These are phyloP conservation scores for Taphrina flavorubra DNA, from an alignment of 1,139 yeast species.

Conservation along the genomic window DNA sequence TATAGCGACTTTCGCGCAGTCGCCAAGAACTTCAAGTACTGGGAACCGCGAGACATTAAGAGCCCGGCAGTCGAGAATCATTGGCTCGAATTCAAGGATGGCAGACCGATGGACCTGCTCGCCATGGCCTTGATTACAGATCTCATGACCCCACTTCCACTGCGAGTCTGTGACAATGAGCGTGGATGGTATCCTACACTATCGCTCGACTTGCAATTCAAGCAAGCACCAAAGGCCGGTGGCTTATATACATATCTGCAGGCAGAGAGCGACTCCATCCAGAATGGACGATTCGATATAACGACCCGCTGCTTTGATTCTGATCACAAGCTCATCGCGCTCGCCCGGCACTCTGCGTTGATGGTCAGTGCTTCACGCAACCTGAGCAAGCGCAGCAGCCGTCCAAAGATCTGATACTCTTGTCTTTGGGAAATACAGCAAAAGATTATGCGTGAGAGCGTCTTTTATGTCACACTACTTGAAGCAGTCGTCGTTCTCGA, in stretches of 20 bases:
- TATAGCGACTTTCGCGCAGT: slow-evolving; percentile 32
- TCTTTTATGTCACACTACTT: no score
- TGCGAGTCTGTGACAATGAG: slow-evolving; percentile 28
- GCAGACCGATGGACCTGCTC: slow-evolving; percentile 29
- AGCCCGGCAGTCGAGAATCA: slow-evolving; percentile 23
- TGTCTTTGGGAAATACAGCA: background rate
- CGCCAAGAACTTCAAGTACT: slow-evolving; percentile 34
- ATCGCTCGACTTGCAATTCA: slow-evolving; percentile 36
- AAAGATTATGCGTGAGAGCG: no score
- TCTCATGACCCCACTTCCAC: slow-evolving; percentile 38
- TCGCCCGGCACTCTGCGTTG: slow-evolving; percentile 34
- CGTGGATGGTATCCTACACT: slow-evolving; percentile 37
- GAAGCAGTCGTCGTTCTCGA: no score
- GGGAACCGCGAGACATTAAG: slow-evolving; percentile 11
- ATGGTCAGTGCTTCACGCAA: slow-evolving; percentile 32
- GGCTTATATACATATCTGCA: slow-evolving; percentile 21
- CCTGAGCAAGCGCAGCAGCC: slow-evolving; percentile 17
- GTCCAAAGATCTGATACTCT: slow-evolving; percentile 13
- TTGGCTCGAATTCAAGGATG: slow-evolving; percentile 35
- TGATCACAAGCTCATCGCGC: slow-evolving; percentile 23
- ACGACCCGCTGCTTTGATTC: slow-evolving; percentile 32
- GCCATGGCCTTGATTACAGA: slow-evolving; percentile 34
- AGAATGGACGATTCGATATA: slow-evolving; percentile 35
- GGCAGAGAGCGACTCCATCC: slow-evolving; percentile 33
- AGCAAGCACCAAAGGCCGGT: slow-evolving; percentile 19